Percentiles rank a stretch among this genome's conserved stretches.
phyloP scores from a whole-genome alignment of 177 flowering plant genomes.

The Telopea speciosissima region DNA sequence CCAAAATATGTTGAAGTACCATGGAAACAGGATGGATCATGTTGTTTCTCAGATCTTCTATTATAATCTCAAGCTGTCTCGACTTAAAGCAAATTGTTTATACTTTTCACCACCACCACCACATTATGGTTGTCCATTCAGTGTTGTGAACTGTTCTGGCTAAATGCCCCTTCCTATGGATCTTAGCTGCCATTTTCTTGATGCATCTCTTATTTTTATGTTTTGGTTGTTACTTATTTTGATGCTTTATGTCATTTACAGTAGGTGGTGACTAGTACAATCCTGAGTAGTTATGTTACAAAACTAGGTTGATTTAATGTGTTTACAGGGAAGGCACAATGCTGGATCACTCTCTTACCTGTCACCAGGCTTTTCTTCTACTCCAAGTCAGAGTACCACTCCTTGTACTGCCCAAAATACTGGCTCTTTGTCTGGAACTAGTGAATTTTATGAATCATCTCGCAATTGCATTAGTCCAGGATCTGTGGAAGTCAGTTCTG shows the following conservation, averaged over 20 bases:
- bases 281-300: not conserved
- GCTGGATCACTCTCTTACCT: constrained; percentile 31
- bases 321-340: constrained; percentile 52
- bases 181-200: not conserved
- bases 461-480: constrained; percentile 46
- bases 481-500: constrained; percentile 67
- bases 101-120: not conserved
- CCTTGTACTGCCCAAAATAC: constrained; percentile 30
- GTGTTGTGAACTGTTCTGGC: not conserved
- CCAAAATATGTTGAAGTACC: too few relatives aligned
- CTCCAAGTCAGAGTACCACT: constrained; percentile 36
- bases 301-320: constrained; percentile 3
- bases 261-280: not conserved
- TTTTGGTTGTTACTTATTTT: not conserved
- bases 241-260: not conserved
- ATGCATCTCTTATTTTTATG: not conserved
- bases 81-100: not conserved
- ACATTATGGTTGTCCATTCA: not conserved
- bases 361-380: constrained; percentile 40
- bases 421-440: constrained; percentile 26
- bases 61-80: not conserved
- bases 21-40: not conserved
- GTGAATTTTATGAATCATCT: constrained; percentile 32
- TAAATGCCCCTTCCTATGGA: not conserved
- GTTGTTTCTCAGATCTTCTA: not conserved